phyloP scores from a whole-genome alignment of 2,329 filamentous ascomycete species.

The Botrytis galanthina region DNA sequence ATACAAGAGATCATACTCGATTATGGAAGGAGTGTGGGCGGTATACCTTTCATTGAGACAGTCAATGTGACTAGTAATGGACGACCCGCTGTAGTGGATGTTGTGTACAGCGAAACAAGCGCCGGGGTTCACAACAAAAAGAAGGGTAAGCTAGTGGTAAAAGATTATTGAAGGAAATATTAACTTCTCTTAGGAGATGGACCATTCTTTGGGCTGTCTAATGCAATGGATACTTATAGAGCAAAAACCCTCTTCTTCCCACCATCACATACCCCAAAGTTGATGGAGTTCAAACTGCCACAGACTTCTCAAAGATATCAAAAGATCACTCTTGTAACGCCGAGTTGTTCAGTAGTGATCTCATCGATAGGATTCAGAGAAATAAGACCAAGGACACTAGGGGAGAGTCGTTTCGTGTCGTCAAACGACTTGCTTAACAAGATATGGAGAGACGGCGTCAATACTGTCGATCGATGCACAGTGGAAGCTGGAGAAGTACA shows the following conservation, averaged over 20 bases:
- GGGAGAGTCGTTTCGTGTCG: constrained; percentile 26
- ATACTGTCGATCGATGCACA: constrained; percentile 8
- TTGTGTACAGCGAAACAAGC: constrained; percentile 31
- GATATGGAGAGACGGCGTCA: constrained; percentile 29
- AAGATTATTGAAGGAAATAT: neutral
- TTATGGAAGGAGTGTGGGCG: constrained; percentile 28
- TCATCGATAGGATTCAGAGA: constrained; percentile 26
- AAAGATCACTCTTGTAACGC: constrained; percentile 27
- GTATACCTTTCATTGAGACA: constrained; percentile 28
- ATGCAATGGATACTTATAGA: constrained; percentile 33
- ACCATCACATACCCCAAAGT: constrained; percentile 19
- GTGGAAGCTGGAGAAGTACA: constrained; percentile 13
- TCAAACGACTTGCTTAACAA: constrained; percentile 29
- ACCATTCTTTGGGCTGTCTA: constrained; percentile 32
- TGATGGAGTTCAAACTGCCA: constrained; percentile 23
- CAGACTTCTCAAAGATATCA: constrained; percentile 32
- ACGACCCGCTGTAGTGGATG: constrained; percentile 25
- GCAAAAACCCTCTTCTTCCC: constrained; percentile 22
- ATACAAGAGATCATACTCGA: constrained; percentile 28
- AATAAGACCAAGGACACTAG: constrained; percentile 23
- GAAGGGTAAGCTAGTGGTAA: constrained; percentile 19
- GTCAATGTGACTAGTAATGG: constrained; percentile 21
- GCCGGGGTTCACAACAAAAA: constrained; percentile 23
- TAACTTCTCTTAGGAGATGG: constrained; percentile 29
- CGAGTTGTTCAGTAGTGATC: constrained; percentile 27